phyloP scores from a whole-genome alignment of 257 asterid species.

The Perilla frutescens region DNA sequence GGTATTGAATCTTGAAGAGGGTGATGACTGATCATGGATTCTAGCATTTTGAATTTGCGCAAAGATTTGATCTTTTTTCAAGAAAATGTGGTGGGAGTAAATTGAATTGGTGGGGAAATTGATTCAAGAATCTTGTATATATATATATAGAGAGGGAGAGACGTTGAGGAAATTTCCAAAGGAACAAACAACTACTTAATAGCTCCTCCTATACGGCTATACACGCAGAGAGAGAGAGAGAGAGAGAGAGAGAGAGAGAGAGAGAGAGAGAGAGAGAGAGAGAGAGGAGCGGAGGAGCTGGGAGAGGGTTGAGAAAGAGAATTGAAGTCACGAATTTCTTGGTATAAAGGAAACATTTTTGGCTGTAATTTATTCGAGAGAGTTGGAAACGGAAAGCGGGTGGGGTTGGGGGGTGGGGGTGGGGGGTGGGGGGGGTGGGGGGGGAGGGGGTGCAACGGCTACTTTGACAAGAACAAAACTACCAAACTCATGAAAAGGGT shows the following conservation, averaged over 20 bases:
- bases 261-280: no score
- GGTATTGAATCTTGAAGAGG: constrained; percentile 47
- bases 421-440: constrained; percentile 2
- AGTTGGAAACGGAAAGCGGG: constrained; percentile 14
- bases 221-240: background rate
- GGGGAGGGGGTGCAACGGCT: constrained; percentile 70
- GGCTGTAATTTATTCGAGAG: constrained; percentile 6
- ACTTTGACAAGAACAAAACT: constrained; percentile 50
- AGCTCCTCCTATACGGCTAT: constrained; percentile 19
- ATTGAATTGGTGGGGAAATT: constrained; percentile 7
- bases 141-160: constrained; percentile 15
- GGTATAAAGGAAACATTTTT: constrained; percentile 32
- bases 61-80: background rate
- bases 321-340: constrained; percentile 42
- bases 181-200: background rate
- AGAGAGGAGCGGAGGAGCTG: constrained; percentile 5
- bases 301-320: constrained; percentile 39
- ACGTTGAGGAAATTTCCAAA: constrained; percentile 26
- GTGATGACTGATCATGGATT: constrained; percentile 26
- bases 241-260: constrained; percentile 14
- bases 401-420: background rate
- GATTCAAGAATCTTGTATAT: background rate
- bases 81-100: background rate
- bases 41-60: constrained; percentile 32
- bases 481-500: constrained; percentile 36